Conservation (phyloP, 202 grass and related monocot genomes). For the Setaria italica region DNA sequence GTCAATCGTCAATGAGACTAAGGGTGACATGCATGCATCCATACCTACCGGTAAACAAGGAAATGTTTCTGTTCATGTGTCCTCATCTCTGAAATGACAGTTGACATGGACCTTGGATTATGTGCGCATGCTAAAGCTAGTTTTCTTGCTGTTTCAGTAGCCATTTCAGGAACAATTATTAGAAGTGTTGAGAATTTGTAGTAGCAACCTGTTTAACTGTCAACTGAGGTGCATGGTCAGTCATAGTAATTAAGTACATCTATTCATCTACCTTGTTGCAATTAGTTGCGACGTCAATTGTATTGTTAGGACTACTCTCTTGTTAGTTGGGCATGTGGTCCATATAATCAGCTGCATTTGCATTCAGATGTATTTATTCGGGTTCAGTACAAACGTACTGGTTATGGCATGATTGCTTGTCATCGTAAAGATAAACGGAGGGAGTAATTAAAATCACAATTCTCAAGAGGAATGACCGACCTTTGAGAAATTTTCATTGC, state of each 20-base stretch:
- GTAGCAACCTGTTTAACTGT: constrained; percentile 3
- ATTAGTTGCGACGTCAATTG: constrained; percentile 29
- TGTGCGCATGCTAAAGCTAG: background rate
- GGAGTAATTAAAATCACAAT: background rate
- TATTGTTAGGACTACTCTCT: constrained; percentile 30
- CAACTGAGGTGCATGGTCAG: constrained; percentile 18
- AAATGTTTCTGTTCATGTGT: constrained; percentile 37
- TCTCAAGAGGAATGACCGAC: too few relatives aligned
- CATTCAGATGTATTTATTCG: background rate
- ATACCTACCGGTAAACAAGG: constrained; percentile 43
- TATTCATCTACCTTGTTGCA: background rate
- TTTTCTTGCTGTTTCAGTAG: constrained; percentile 22
- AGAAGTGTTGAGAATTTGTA: background rate
- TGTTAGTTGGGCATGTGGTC: constrained; percentile 31
- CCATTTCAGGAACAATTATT: constrained; percentile 33
- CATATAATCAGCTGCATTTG: constrained; percentile 15
- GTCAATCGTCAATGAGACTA: background rate
- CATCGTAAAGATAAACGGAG: background rate
- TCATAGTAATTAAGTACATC: background rate
- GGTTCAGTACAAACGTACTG: background rate
- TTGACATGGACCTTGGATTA: background rate
- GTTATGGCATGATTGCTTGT: background rate
- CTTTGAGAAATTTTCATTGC: background rate
- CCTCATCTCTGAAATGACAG: constrained; percentile 29
- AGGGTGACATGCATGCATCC: constrained; percentile 41